Evolutionary conservation across 1,284 basidiomycete species (phyloP).

Genomic region (Austropuccinia psidii): DNA sequence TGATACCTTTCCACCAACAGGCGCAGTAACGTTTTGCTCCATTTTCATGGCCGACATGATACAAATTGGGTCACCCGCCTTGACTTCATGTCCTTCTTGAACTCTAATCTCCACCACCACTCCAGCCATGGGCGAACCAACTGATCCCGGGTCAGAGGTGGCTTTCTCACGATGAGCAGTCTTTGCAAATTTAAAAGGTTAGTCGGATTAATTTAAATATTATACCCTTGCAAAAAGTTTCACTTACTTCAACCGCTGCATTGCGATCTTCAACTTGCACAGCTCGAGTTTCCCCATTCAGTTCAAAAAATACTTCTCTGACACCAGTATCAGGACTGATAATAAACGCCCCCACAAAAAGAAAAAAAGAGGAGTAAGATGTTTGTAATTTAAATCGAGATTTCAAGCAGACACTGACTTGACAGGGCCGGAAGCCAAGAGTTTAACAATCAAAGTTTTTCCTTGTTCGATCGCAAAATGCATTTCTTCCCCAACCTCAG

Average conservation of each 20-base stretch:
- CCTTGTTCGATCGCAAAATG: slow-evolving; percentile 94
- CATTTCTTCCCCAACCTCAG: slow-evolving; percentile 88
- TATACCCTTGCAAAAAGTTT: not conserved
- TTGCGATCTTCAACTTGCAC: slow-evolving; percentile 90
- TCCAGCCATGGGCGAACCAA: slow-evolving; percentile 74
- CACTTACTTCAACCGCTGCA: slow-evolving; percentile 68
- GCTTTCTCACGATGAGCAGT: slow-evolving; percentile 90
- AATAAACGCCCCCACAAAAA: not conserved
- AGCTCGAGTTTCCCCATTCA: slow-evolving; percentile 62
- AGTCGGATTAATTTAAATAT: not conserved
- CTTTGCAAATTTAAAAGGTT: slow-evolving; percentile 37
- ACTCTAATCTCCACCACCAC: slow-evolving; percentile 96
- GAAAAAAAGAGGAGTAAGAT: not conserved
- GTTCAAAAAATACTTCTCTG: slow-evolving; percentile 95
- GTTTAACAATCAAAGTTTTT: slow-evolving; percentile 90
- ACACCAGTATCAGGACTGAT: slow-evolving; percentile 66
- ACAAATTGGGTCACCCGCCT: slow-evolving; percentile 89
- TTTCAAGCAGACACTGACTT: slow-evolving; percentile 49
- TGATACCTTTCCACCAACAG: slow-evolving; percentile 89
- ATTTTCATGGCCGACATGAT: slow-evolving; percentile 52
- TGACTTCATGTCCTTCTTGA: slow-evolving; percentile 92
- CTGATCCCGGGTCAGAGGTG: slow-evolving; percentile 80
- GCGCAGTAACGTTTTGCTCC: slow-evolving; percentile 91
- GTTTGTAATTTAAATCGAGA: not conserved
- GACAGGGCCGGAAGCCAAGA: slow-evolving; percentile 90